Evolutionary conservation across 768 basidiomycete species (phyloP), one percentile per base, ranked within the genome.

Genomic region (Chlorophyllum brunneum): DNA sequence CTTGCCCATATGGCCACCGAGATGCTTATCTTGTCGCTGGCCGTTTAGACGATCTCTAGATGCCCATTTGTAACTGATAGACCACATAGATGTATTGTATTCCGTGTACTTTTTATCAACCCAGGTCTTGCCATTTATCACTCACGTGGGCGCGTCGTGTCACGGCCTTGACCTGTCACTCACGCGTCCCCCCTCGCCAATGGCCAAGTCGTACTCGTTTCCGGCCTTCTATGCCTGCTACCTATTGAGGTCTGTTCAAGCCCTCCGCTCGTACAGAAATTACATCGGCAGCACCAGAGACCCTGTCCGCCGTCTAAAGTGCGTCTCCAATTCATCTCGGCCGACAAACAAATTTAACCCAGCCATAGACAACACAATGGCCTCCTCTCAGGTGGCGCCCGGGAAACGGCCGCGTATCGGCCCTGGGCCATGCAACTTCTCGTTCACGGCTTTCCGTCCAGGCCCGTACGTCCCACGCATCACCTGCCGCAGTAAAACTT

Each of bases 341-440:
- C 29, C 55, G 37, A 50, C 29, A 48, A 24, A 40, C 23, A 16
- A 20, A 47, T n/a, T 42, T 37, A 33, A 41, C 30, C 6, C 15
- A 31, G 5, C 15, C 41, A 8, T 46, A 83, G 88, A 23, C 89
- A 92, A 60, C 90, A 93, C 64, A 93, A 93, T 67, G 89, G 89
- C 24, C 82, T 86, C 64, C 65, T 91, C 50, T 68, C 76, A 0
- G 78, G 81, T 60, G 90, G 90, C 15, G 90, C 88, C 8, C 74
- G 71, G 66, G 86, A 80, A 65, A 92, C 89, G 0, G 68, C 67
- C 38, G 58, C 69, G 22, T 77, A 77, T 40, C 65, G 86, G 22
- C 86, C 86, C 36, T 92, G 88, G 89, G 75, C 81, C 9, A 91
- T 93, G 88, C 82, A 86, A 54, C 85, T 92, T 83, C 84, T 92